These are phyloP conservation scores for Thamnidium elegans DNA, from an alignment of 192 early-diverging fungal genomes.

Conservation along the genomic window DNA sequence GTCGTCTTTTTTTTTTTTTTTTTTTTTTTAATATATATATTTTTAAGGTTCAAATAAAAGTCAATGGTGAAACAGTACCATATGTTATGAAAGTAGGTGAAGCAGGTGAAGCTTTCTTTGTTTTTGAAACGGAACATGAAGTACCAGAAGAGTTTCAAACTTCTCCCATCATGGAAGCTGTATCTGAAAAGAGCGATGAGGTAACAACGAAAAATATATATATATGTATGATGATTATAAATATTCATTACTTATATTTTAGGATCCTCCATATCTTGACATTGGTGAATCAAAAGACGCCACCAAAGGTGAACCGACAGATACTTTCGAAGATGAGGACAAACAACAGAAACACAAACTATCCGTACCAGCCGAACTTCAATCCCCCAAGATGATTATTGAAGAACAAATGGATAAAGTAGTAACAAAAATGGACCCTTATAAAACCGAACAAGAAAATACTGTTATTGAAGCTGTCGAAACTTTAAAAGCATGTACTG, in stretches of 20 bases:
- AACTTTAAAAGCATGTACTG: neutral
- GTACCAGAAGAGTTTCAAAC: slow-evolving; percentile 94
- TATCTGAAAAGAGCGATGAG: slow-evolving; percentile 24
- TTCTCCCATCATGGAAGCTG: slow-evolving; percentile 77
- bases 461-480: neutral
- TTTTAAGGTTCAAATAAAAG: slow-evolving; percentile 69
- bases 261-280: slow-evolving; percentile 41
- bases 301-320: slow-evolving; percentile 8
- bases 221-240: neutral
- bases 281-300: slow-evolving; percentile 35
- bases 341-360: slow-evolving; percentile 28
- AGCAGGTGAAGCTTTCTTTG: slow-evolving; percentile 97
- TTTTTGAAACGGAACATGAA: slow-evolving; percentile 87
- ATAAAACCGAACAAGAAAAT: neutral
- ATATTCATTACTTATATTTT: neutral
- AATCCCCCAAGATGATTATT: slow-evolving; percentile 37
- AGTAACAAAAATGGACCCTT: slow-evolving; percentile 30
- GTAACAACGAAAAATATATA: slow-evolving; percentile 9
- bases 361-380: slow-evolving; percentile 28
- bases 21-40: neutral
- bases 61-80: slow-evolving; percentile 76
- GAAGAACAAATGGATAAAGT: slow-evolving; percentile 39
- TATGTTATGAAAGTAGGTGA: slow-evolving; percentile 97
- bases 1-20: neutral
- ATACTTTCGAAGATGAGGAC: slow-evolving; percentile 23